Evolutionary conservation across 768 basidiomycete species (phyloP).

Genomic region (Tylopilus rubrobrunneus): DNA sequence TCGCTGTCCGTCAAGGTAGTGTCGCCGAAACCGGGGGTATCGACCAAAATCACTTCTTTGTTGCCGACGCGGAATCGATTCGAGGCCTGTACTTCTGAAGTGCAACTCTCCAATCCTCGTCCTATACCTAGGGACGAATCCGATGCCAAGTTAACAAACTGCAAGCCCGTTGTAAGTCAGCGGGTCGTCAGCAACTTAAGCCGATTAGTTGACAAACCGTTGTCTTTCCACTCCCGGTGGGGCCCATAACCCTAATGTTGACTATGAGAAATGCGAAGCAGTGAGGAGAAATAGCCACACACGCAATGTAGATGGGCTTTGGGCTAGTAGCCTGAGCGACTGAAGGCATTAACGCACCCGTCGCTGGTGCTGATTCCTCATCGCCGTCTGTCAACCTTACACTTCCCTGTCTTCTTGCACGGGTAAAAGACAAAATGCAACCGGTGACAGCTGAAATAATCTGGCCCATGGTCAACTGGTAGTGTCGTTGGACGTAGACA

Average conservation of each 20-base stretch:
- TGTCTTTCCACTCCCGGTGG: constrained; percentile 30
- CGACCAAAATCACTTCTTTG: constrained; percentile 44
- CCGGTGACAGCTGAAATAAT: constrained; percentile 1
- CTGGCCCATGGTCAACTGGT: constrained; percentile 16
- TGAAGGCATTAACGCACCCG: not conserved
- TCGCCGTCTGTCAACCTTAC: constrained; percentile 17
- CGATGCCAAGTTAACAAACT: constrained; percentile 36
- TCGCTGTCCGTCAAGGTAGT: constrained; percentile 45
- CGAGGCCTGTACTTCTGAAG: constrained; percentile 29
- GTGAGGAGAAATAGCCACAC: constrained; percentile 6
- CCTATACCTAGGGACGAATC: constrained; percentile 30
- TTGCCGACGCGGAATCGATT: constrained; percentile 26
- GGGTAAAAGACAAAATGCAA: constrained; percentile 1
- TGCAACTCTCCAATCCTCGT: constrained; percentile 32
- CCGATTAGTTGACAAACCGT: constrained; percentile 20
- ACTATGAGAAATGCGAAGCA: constrained; percentile 3
- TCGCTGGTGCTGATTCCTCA: constrained; percentile 11
- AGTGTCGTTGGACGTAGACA: constrained; percentile 9
- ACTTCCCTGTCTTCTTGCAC: constrained; percentile 3
- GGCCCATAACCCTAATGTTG: constrained; percentile 25
- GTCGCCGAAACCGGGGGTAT: constrained; percentile 63
- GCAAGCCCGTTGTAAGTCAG: not conserved
- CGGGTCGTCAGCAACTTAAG: not conserved
- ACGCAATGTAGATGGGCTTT: constrained; percentile 28
- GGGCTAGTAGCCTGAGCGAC: not conserved